Evolutionary conservation across 2,329 filamentous ascomycete genomes (phyloP).

Genomic region (Paracorniculantispora psalliotae): DNA sequence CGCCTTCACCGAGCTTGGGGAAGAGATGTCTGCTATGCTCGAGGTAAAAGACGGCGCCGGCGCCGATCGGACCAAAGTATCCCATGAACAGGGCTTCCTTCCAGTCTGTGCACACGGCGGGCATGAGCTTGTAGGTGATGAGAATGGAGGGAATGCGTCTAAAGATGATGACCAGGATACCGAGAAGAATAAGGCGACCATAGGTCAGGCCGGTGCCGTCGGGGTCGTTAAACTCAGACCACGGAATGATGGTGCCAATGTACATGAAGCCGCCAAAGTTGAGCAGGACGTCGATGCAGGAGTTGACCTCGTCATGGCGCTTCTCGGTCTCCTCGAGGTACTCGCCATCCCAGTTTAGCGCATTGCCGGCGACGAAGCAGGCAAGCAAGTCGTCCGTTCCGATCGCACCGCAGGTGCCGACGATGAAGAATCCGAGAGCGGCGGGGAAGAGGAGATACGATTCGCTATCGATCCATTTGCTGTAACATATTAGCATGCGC

Average conservation of each 20-base stretch:
- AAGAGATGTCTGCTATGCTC: conserved; percentile 41
- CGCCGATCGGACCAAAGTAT: conserved; percentile 72
- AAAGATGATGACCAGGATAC: conserved; percentile 48
- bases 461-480: conserved; percentile 52
- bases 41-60: conserved; percentile 72
- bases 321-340: conserved; percentile 51
- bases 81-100: conserved; percentile 59
- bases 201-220: conserved; percentile 48
- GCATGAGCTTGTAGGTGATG: conserved; percentile 51
- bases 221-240: conserved; percentile 49
- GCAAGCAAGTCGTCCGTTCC: conserved; percentile 57
- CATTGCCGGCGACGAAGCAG: conserved; percentile 55
- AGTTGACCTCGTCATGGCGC: conserved; percentile 58
- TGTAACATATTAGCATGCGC: conserved; percentile 16
- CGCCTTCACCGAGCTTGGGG: conserved; percentile 29
- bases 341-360: conserved; percentile 58
- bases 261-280: conserved; percentile 60
- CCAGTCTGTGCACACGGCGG: conserved; percentile 44
- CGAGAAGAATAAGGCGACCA: conserved; percentile 45
- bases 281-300: conserved; percentile 51
- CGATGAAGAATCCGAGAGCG: conserved; percentile 50
- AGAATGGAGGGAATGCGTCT: conserved; percentile 54
- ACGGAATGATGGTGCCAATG: conserved; percentile 51
- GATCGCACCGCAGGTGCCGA: conserved; percentile 52
- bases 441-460: conserved; percentile 49